Evolutionary conservation across 805 yeast genomes (phyloP).

Genomic region (Dipodascus albidus): DNA sequence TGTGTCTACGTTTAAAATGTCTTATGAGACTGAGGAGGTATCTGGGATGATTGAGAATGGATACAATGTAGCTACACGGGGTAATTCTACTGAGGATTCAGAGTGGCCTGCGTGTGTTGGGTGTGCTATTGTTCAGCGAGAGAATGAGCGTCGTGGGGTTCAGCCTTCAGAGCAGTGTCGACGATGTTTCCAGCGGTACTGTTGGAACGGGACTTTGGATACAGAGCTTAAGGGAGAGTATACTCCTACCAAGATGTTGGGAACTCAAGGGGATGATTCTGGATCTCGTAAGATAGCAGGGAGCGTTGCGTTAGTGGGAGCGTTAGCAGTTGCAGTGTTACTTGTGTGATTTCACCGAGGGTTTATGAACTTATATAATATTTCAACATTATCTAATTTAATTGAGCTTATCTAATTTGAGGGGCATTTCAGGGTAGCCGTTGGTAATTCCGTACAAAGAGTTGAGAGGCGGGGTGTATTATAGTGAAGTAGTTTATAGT

Average conservation of each 20-base stretch:
- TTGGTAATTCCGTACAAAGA: too few relatives aligned
- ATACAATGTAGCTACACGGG: conserved; percentile 53
- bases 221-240: conserved; percentile 3
- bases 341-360: background rate
- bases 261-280: background rate
- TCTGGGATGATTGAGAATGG: conserved; percentile 59
- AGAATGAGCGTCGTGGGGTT: conserved; percentile 53
- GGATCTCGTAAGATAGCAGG: background rate
- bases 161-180: conserved; percentile 54
- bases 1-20: conserved; percentile 59
- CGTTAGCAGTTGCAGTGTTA: background rate
- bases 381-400: too few relatives aligned
- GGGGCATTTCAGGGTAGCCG: too few relatives aligned
- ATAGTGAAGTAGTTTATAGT: too few relatives aligned
- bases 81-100: conserved; percentile 53
- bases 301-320: background rate
- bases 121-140: conserved; percentile 73
- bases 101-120: conserved; percentile 69
- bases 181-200: conserved; percentile 57
- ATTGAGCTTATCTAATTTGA: too few relatives aligned
- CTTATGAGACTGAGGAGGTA: conserved; percentile 47
- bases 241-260: background rate
- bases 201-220: conserved; percentile 51
- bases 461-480: too few relatives aligned
- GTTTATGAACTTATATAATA: background rate